phyloP scores from a whole-genome alignment of 129 eudicot species.

The Pittosporum tobira region DNA sequence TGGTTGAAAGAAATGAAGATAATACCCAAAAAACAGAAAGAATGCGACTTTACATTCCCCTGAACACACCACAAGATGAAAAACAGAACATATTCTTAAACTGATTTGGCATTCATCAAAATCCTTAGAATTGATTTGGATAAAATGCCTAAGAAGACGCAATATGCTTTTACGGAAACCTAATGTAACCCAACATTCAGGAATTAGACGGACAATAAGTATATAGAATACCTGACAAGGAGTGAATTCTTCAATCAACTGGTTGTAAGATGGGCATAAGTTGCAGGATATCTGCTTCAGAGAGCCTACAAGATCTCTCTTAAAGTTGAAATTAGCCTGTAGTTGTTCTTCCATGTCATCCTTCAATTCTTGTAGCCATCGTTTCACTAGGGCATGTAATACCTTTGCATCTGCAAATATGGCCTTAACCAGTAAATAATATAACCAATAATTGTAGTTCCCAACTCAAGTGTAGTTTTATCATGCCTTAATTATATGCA shows the following conservation, averaged over 20 bases:
- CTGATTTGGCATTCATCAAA: neutral
- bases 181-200: neutral
- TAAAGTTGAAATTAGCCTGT: slow-evolving; percentile 60
- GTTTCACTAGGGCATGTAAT: slow-evolving; percentile 44
- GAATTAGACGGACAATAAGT: neutral
- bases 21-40: neutral
- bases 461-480: neutral
- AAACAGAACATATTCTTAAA: neutral
- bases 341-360: slow-evolving; percentile 51
- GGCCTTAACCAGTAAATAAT: slow-evolving; percentile 15
- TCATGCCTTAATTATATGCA: neutral
- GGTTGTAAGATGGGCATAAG: slow-evolving; percentile 48
- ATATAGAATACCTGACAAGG: slow-evolving; percentile 50
- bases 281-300: slow-evolving; percentile 73
- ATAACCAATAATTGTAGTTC: neutral
- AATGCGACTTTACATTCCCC: neutral
- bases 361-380: slow-evolving; percentile 65
- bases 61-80: neutral
- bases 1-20: neutral
- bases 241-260: slow-evolving; percentile 52
- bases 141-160: neutral
- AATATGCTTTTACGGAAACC: neutral
- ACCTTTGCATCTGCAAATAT: slow-evolving; percentile 52
- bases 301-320: slow-evolving; percentile 39
- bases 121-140: neutral